Conservation (phyloP, 192 early-diverging fungal genomes). For the Coemansia sp. region DNA sequence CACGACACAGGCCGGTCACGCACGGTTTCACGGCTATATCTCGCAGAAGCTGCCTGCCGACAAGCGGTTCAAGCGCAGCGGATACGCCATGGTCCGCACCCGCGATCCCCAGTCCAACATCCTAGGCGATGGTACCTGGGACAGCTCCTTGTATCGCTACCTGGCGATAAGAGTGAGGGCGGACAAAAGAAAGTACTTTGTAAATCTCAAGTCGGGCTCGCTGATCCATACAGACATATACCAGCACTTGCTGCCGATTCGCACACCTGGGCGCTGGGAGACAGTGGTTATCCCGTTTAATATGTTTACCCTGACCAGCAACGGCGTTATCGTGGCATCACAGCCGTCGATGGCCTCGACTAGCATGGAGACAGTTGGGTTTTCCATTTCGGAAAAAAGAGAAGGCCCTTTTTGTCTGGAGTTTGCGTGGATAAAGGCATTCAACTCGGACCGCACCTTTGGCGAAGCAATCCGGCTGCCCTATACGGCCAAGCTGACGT, state of each 20-base stretch:
- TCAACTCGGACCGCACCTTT: slow-evolving; percentile 76
- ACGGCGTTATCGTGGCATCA: slow-evolving; percentile 82
- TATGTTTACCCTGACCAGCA: slow-evolving; percentile 89
- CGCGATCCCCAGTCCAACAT: slow-evolving; percentile 70
- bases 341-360: slow-evolving; percentile 85
- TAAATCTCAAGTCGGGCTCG: slow-evolving; percentile 88
- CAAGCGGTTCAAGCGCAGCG: slow-evolving; percentile 72
- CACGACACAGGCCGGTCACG: slow-evolving; percentile 64
- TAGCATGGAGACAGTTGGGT: slow-evolving; percentile 85
- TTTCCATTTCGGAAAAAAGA: slow-evolving; percentile 78
- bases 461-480: slow-evolving; percentile 71
- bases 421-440: slow-evolving; percentile 87
- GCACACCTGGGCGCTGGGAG: slow-evolving; percentile 91
- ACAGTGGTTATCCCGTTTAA: slow-evolving; percentile 88
- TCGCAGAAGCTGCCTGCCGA: slow-evolving; percentile 78
- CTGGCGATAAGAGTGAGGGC: slow-evolving; percentile 78
- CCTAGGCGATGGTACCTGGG: slow-evolving; percentile 78
- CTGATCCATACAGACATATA: slow-evolving; percentile 83
- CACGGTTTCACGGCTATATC: slow-evolving; percentile 78
- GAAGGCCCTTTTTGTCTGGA: slow-evolving; percentile 87
- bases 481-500: slow-evolving; percentile 30
- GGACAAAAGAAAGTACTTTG: slow-evolving; percentile 83
- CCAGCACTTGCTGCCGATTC: slow-evolving; percentile 89
- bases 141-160: slow-evolving; percentile 84
- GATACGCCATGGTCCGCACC: slow-evolving; percentile 89